Conservation (phyloP, 2,329 filamentous ascomycete species). For the Berkeleyomyces basicola region DNA sequence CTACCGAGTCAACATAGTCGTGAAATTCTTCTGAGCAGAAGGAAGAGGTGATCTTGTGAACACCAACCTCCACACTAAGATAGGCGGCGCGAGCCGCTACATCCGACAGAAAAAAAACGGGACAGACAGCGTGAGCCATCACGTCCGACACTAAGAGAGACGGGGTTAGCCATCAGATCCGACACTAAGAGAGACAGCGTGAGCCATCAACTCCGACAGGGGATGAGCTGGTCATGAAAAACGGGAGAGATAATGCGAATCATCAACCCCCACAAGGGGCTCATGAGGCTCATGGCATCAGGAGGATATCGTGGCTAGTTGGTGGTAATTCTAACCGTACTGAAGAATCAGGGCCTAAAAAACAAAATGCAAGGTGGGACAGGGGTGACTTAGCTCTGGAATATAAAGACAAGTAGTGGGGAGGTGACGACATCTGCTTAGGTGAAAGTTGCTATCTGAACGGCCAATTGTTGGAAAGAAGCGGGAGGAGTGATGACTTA, state of each 20-base stretch:
- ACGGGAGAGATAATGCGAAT: neutral
- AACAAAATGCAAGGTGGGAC: neutral
- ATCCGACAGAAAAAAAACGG: neutral
- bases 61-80: neutral
- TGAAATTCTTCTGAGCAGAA: neutral
- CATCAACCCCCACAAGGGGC: neutral
- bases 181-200: neutral
- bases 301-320: neutral
- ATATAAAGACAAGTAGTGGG: too few species aligned
- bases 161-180: neutral
- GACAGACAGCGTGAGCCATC: too few species aligned
- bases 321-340: neutral
- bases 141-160: neutral
- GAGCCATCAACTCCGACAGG: neutral
- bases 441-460: too few species aligned
- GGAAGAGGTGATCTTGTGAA: neutral
- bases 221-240: neutral
- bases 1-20: neutral
- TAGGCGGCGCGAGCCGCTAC: neutral
- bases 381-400: neutral
- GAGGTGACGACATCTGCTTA: too few species aligned
- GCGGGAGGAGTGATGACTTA: too few species aligned
- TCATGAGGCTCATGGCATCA: neutral
- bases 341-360: neutral
- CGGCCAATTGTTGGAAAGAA: too few species aligned